These are phyloP conservation scores for Macrolepiota fuliginosa DNA, from an alignment of 768 basidiomycete genomes.

Conservation along the genomic window DNA sequence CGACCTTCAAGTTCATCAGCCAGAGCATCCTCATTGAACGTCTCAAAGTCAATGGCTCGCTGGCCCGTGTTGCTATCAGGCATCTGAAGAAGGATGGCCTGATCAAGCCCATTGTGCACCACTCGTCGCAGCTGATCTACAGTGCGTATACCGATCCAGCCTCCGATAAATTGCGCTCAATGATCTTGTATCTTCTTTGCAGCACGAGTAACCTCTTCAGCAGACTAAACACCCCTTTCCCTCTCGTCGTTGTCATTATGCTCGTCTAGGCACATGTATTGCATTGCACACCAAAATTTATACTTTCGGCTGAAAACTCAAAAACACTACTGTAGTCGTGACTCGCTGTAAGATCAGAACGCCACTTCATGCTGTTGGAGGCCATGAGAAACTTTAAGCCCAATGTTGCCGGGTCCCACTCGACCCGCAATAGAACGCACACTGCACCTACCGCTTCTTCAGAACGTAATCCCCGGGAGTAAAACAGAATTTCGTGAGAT, in stretches of 20 bases:
- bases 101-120: conserved; percentile 97
- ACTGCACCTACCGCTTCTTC: too few species aligned
- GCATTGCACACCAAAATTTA: conserved; percentile 36
- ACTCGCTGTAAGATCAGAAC: background rate
- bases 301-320: conserved; percentile 21
- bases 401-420: too few species aligned
- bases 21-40: conserved; percentile 98
- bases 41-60: conserved; percentile 92
- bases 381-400: too few species aligned
- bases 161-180: background rate
- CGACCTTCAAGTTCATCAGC: conserved; percentile 98
- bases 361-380: too few species aligned
- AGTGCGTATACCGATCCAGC: conserved; percentile 52
- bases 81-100: conserved; percentile 91
- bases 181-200: conserved; percentile 1
- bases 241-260: conserved; percentile 26
- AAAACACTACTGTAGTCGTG: background rate
- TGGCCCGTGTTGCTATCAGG: conserved; percentile 88
- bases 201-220: conserved; percentile 48
- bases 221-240: conserved; percentile 37
- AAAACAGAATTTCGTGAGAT: too few species aligned
- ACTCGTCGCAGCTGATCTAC: conserved; percentile 93
- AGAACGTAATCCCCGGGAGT: too few species aligned
- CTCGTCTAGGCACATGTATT: conserved; percentile 34
- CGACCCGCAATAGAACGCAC: too few species aligned